phyloP scores from a whole-genome alignment of 768 basidiomycete species.

The Udeniomyces megalosporus region DNA sequence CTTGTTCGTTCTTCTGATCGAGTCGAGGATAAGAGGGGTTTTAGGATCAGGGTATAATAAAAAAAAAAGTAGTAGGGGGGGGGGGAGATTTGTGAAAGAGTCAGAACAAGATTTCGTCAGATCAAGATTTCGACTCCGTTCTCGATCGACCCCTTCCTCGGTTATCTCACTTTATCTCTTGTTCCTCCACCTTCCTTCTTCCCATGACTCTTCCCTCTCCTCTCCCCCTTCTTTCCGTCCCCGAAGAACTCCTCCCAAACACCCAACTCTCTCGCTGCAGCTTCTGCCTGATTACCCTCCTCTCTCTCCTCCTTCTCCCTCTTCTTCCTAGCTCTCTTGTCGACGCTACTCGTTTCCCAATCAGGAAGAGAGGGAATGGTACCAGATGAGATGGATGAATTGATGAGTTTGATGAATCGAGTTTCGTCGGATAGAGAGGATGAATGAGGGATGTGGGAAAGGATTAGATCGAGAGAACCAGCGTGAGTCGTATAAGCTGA shows the following conservation, averaged over 20 bases:
- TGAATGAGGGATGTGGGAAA: conserved; percentile 73
- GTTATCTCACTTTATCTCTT: too few species aligned
- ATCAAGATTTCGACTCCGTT: neutral
- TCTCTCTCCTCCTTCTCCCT: conserved; percentile 53
- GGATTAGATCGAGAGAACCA: conserved; percentile 66
- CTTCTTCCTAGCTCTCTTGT: conserved; percentile 65
- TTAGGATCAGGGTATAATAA: neutral
- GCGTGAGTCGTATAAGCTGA: conserved; percentile 50
- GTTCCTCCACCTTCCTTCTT: neutral
- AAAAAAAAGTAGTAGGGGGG: neutral
- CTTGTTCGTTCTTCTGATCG: too few species aligned
- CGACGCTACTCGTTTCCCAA: conserved; percentile 40
- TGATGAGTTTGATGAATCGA: conserved; percentile 57
- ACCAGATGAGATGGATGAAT: conserved; percentile 46
- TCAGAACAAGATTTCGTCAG: neutral
- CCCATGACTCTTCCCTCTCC: neutral
- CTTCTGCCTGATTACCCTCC: conserved; percentile 68
- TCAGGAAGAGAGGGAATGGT: conserved; percentile 35
- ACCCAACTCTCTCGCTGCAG: conserved; percentile 66
- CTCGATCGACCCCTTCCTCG: neutral
- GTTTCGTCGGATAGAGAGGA: conserved; percentile 58
- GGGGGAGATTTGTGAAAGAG: neutral
- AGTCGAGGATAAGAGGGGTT: neutral
- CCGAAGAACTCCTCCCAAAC: conserved; percentile 54
- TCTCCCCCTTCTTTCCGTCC: conserved; percentile 1